Evolutionary conservation across 2,329 filamentous ascomycete species (phyloP).

Genomic region (Pezicula rhizophila): DNA sequence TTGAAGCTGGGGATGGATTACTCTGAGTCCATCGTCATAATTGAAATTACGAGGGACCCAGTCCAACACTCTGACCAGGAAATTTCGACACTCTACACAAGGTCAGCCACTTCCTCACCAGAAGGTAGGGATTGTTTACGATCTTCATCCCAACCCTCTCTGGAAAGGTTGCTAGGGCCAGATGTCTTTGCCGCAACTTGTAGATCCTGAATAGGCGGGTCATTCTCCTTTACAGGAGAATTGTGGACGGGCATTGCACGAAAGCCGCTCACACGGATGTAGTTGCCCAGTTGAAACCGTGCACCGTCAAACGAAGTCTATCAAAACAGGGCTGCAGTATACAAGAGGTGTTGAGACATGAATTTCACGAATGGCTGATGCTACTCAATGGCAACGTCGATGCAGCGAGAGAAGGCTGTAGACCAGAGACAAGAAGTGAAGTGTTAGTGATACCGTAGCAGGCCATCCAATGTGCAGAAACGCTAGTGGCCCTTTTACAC

Average conservation of each 20-base stretch:
- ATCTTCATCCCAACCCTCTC: slow-evolving; percentile 14
- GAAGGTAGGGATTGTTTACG: slow-evolving; percentile 5
- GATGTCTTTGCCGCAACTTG: slow-evolving; percentile 1
- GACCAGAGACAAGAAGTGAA: too few species aligned
- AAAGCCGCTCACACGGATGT: too few species aligned
- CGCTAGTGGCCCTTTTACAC: too few species aligned
- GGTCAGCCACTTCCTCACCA: slow-evolving; percentile 1
- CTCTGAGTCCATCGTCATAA: slow-evolving; percentile 38
- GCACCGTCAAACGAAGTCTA: too few species aligned
- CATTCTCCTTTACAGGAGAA: background rate
- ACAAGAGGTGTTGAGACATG: too few species aligned
- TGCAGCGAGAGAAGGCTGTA: too few species aligned
- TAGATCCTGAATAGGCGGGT: background rate
- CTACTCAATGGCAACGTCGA: too few species aligned
- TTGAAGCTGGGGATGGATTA: slow-evolving; percentile 37
- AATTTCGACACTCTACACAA: slow-evolving; percentile 37
- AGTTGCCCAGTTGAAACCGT: too few species aligned
- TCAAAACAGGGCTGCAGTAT: too few species aligned
- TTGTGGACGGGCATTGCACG: background rate
- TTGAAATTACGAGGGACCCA: slow-evolving; percentile 40
- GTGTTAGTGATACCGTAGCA: too few species aligned
- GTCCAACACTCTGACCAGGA: slow-evolving; percentile 37
- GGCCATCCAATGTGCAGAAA: too few species aligned
- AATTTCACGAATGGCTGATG: too few species aligned
- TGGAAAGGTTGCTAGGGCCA: slow-evolving; percentile 9